A percentile compares a stretch with the other conserved stretches of the same genome.
Conservation (phyloP, 73 alveolate genomes). For the Paramecium biaurelia region DNA sequence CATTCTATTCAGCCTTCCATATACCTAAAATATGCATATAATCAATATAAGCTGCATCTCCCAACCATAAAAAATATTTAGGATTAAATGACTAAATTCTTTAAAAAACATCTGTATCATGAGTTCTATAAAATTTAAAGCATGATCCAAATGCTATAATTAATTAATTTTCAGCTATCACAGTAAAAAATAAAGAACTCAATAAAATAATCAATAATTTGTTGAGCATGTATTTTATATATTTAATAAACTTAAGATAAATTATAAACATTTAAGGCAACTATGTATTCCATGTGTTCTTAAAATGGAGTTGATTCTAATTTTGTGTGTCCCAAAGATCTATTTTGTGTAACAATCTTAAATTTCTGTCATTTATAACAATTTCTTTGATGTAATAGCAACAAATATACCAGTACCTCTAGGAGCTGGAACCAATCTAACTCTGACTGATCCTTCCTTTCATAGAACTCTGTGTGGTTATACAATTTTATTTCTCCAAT, state of each 20-base stretch:
- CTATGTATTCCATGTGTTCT: slow-evolving; percentile 80
- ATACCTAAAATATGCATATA: slow-evolving; percentile 43
- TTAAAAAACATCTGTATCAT: slow-evolving; percentile 42
- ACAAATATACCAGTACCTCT: slow-evolving; percentile 99
- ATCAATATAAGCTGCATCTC: slow-evolving; percentile 64
- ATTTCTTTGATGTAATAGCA: slow-evolving; percentile 99
- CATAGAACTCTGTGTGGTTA: slow-evolving; percentile 98
- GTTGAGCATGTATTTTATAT: slow-evolving; percentile 5
- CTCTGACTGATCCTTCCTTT: slow-evolving; percentile 99
- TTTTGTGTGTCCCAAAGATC: slow-evolving; percentile 94
- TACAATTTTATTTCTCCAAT: slow-evolving; percentile 99
- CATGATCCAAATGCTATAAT: slow-evolving; percentile 61
- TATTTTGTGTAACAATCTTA: slow-evolving; percentile 96
- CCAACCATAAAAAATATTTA: slow-evolving; percentile 54
- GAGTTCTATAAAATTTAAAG: slow-evolving; percentile 22
- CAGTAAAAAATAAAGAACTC: not conserved
- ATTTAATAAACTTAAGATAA: slow-evolving; percentile 52
- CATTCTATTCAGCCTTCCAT: slow-evolving; percentile 50
- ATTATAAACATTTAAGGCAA: not conserved
- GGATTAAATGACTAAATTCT: slow-evolving; percentile 44
- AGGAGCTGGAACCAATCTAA: slow-evolving; percentile 99
- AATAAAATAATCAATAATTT: not conserved
- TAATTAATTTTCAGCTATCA: not conserved
- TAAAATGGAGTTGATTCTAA: slow-evolving; percentile 86
- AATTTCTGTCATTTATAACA: slow-evolving; percentile 98